Conservation (phyloP, 768 basidiomycete species). For the Trichaptum fuscoviolaceum region DNA sequence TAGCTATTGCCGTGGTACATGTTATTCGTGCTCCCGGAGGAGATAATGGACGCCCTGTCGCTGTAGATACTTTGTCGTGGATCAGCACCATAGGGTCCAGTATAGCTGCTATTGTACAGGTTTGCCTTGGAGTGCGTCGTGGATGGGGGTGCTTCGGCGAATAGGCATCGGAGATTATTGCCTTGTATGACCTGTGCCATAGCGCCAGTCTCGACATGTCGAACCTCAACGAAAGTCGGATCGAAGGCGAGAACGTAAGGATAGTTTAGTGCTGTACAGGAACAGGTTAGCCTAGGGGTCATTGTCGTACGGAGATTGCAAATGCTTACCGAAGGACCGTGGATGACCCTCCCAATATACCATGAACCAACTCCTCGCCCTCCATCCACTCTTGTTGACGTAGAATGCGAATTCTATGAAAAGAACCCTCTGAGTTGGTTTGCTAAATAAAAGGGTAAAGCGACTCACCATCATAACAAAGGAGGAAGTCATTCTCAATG, state of each 20-base stretch:
- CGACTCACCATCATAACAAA: constrained; percentile 90
- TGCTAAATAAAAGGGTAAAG: constrained; percentile 11
- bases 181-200: constrained; percentile 95
- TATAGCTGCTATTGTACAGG: background rate
- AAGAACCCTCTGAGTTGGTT: constrained; percentile 5
- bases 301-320: background rate
- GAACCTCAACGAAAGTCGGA: constrained; percentile 92
- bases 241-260: constrained; percentile 97
- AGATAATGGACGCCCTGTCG: background rate
- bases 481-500: constrained; percentile 91
- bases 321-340: constrained; percentile 83
- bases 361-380: constrained; percentile 88
- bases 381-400: constrained; percentile 93
- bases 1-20: background rate
- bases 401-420: constrained; percentile 93
- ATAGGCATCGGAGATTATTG: constrained; percentile 82
- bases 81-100: background rate
- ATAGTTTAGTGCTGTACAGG: constrained; percentile 78
- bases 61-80: background rate
- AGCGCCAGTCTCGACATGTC: constrained; percentile 88
- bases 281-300: background rate
- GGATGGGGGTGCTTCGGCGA: constrained; percentile 90
- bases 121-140: constrained; percentile 48
- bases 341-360: constrained; percentile 96
- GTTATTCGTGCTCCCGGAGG: background rate